A percentile compares a stretch with the other conserved stretches of the same genome.
phyloP scores from a whole-genome alignment of 1,284 basidiomycete species.

The Irpex sp. region DNA sequence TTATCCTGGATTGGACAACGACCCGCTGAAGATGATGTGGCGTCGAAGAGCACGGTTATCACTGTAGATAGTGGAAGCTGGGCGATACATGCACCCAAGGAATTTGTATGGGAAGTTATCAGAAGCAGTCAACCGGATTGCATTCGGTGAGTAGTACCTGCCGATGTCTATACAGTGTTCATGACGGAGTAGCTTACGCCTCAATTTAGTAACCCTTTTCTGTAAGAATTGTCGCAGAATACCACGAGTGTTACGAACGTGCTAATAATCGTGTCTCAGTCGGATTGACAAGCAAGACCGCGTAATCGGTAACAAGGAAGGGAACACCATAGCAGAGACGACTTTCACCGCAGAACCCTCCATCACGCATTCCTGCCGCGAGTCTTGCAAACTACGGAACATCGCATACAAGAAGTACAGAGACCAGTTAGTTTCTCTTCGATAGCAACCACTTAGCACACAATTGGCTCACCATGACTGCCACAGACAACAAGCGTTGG shows the following conservation, averaged over 20 bases:
- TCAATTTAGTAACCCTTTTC: not conserved
- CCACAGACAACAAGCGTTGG: not conserved
- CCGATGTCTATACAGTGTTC: not conserved
- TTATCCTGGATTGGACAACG: not conserved
- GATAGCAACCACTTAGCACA: too few relatives aligned
- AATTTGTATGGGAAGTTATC: not conserved
- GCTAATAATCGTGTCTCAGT: not conserved
- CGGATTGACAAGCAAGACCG: not conserved
- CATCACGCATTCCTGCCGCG: not conserved
- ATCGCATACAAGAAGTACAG: not conserved
- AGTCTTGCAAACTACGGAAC: not conserved
- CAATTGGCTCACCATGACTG: not conserved
- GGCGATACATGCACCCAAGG: not conserved
- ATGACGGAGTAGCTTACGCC: not conserved
- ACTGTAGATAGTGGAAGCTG: not conserved
- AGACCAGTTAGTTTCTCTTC: not conserved
- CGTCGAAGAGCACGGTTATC: not conserved
- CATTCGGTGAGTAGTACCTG: not conserved
- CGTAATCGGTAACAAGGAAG: not conserved
- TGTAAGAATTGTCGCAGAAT: not conserved
- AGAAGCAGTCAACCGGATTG: not conserved
- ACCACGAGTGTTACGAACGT: not conserved
- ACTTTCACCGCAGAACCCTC: not conserved
- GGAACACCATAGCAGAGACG: not conserved
- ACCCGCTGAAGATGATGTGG: not conserved